phyloP scores from a whole-genome alignment of 495 filamentous ascomycete species.

The Penicillium diatomitis region DNA sequence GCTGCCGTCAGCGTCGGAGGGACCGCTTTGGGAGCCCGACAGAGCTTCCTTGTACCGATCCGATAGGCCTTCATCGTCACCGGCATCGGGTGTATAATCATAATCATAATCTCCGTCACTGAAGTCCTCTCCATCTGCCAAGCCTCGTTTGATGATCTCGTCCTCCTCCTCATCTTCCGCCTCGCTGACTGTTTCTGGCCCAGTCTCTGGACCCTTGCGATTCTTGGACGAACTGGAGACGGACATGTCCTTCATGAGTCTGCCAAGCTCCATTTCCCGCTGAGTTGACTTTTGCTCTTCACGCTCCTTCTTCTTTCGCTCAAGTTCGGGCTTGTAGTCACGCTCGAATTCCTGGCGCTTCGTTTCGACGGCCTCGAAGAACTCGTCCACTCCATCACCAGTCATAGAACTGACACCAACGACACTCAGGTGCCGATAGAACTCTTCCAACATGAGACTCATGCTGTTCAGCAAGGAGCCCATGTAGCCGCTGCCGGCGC shows the following conservation, averaged over 20 bases:
- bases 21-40: constrained; percentile 16
- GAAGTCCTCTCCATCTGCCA: constrained; percentile 26
- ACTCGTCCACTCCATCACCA: constrained; percentile 81
- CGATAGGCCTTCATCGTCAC: constrained; percentile 32
- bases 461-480: constrained; percentile 92
- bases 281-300: constrained; percentile 61
- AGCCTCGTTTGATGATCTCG: constrained; percentile 21
- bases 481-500: constrained; percentile 89
- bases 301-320: constrained; percentile 63
- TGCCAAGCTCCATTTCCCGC: constrained; percentile 72
- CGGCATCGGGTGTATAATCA: constrained; percentile 23
- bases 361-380: constrained; percentile 77
- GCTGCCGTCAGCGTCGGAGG: constrained; percentile 36
- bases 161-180: constrained; percentile 38
- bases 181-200: constrained; percentile 43
- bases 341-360: constrained; percentile 85
- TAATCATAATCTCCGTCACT: constrained; percentile 32
- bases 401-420: constrained; percentile 92
- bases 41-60: constrained; percentile 40
- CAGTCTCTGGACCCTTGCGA: constrained; percentile 13
- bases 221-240: constrained; percentile 46
- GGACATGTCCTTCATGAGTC: constrained; percentile 91
- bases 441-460: constrained; percentile 95
- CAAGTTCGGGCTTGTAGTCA: constrained; percentile 89
- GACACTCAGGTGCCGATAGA: constrained; percentile 85